These are phyloP conservation scores for Ophiostoma quercus DNA, from an alignment of 2,329 filamentous ascomycete genomes.

Conservation along the genomic window DNA sequence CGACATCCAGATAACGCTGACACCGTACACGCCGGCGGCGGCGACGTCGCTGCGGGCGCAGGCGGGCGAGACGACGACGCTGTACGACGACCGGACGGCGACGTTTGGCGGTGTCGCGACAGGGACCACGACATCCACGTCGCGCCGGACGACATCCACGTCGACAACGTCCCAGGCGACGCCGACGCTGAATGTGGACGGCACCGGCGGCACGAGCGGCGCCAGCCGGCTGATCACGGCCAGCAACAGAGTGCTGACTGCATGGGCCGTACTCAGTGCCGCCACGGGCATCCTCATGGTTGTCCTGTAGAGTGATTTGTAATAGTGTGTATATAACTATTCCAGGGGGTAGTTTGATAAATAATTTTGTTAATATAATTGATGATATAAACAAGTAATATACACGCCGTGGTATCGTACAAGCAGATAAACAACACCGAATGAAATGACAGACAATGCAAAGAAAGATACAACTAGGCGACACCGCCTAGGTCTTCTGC, in stretches of 20 bases:
- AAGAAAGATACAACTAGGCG: neutral
- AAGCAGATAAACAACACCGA: neutral
- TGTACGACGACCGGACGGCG: neutral
- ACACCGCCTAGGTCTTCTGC: neutral
- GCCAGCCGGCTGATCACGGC: neutral
- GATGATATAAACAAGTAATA: neutral
- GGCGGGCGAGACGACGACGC: neutral
- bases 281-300: neutral
- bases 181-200: neutral
- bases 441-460: neutral
- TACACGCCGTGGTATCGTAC: constrained; percentile 5
- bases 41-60: neutral
- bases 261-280: neutral
- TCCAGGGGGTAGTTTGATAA: no score
- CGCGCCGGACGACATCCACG: neutral
- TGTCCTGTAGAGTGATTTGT: neutral
- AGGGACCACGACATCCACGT: neutral
- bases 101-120: neutral
- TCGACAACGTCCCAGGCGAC: neutral
- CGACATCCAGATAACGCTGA: neutral
- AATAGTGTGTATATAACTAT: no score
- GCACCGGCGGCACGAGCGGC: neutral
- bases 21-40: neutral
- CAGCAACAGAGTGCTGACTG: neutral
- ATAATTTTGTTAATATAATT: neutral